Evolutionary conservation across 139 green algal genomes (phyloP).

Genomic region (Raphidocelis subcapitata): DNA sequence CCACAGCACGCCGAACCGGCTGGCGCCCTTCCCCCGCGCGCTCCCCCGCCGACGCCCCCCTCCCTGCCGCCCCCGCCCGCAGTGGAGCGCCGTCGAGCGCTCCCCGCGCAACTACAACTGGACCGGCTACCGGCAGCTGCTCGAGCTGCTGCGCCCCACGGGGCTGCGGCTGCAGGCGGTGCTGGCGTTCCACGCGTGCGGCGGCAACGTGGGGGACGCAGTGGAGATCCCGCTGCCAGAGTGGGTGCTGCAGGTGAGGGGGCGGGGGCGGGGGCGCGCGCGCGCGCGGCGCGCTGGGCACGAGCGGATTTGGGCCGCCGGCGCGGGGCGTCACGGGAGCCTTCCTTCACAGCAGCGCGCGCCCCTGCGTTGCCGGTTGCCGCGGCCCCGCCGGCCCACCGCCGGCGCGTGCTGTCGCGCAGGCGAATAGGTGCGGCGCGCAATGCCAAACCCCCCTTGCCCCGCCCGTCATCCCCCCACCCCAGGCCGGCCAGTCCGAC

Average conservation of each 20-base stretch:
- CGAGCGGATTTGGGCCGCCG: no score
- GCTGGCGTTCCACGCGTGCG: conserved; percentile 93
- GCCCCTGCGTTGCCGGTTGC: no score
- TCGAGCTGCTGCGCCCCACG: conserved; percentile 66
- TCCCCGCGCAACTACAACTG: conserved; percentile 81
- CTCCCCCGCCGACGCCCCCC: no score
- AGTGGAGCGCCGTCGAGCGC: conserved; percentile 89
- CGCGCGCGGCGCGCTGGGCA: not conserved
- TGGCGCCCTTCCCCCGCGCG: no score
- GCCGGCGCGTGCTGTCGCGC: no score
- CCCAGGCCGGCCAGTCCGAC: conserved; percentile 65
- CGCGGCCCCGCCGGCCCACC: no score
- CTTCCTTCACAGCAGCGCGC: no score
- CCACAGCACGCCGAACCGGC: no score
- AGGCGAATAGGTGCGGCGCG: no score
- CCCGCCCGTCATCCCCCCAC: no score
- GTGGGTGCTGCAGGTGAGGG: conserved; percentile 79
- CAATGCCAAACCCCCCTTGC: no score
- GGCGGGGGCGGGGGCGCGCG: not conserved
- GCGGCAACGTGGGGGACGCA: conserved; percentile 92
- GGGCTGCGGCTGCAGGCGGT: conserved; percentile 90
- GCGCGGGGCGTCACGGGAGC: no score
- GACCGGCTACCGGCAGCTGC: conserved; percentile 77
- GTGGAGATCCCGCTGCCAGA: conserved; percentile 74
- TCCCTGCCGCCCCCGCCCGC: conserved; percentile 2